phyloP scores from a whole-genome alignment of 345 rosid species.

The Brassica carinata region DNA sequence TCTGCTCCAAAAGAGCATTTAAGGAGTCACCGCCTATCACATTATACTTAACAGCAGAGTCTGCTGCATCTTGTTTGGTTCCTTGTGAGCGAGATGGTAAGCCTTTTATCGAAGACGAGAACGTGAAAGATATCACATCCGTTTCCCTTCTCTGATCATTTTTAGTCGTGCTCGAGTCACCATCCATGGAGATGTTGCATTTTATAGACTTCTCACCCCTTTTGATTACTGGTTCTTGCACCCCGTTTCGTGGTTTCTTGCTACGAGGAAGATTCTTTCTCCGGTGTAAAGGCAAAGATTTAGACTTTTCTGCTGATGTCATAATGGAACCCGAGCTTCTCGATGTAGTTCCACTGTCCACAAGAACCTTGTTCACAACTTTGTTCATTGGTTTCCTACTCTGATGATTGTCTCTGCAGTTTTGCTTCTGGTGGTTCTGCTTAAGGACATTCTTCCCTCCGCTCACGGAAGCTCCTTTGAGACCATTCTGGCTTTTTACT shows the following conservation, averaged over 20 bases:
- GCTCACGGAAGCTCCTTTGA: conserved; percentile 58
- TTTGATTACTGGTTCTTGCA: conserved; percentile 42
- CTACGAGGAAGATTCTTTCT: conserved; percentile 49
- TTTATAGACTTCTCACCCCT: conserved; percentile 51
- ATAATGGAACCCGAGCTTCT: conserved; percentile 38
- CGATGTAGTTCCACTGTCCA: conserved; percentile 47
- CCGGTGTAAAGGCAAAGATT: conserved; percentile 41
- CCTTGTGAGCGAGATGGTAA: conserved; percentile 39
- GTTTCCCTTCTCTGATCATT: conserved; percentile 50
- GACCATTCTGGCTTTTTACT: conserved; percentile 58
- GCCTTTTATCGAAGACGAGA: conserved; percentile 71
- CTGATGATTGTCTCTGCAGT: conserved; percentile 55
- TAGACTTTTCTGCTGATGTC: conserved; percentile 41
- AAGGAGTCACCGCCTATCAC: conserved; percentile 81
- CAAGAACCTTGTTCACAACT: conserved; percentile 47
- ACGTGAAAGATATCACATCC: conserved; percentile 92
- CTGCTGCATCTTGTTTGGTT: conserved; percentile 38
- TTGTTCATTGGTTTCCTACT: conserved; percentile 47
- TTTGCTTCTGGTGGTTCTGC: conserved; percentile 93
- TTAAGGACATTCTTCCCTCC: conserved; percentile 61
- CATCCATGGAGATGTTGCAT: conserved; percentile 48
- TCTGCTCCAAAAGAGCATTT: conserved; percentile 81
- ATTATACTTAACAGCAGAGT: conserved; percentile 59
- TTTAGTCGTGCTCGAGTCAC: conserved; percentile 35
- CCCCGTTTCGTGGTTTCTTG: conserved; percentile 48